Evolutionary conservation across 2,329 filamentous ascomycete genomes (phyloP), one percentile per base, ranked within the genome.

Genomic region (Monosporascus ibericus): DNA sequence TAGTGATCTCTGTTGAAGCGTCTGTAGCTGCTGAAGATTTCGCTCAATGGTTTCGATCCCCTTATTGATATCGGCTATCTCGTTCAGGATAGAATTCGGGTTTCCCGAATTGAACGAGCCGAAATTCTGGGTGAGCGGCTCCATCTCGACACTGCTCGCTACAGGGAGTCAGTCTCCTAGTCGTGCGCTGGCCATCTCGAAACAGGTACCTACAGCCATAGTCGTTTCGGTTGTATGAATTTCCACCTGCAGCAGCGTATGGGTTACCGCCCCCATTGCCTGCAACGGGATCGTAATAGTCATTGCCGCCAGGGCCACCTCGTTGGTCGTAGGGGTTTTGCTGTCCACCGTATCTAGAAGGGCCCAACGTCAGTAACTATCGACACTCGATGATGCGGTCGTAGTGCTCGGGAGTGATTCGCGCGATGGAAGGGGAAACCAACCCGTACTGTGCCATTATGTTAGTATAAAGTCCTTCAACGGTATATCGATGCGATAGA

Each of bases 21-120:
- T 79, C 63, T 84, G 82, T 47, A 96, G 82, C 64, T 87, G 81
- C 58, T 84, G 78, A 36, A 95, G 81, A 62, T 88, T 88, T 56
- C 73, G 72, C 64, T 91, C 84, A 64, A 96, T 82, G 53, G 84
- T 77, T 57, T 88, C 81, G 64, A 96, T 88, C 42, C 85, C 87
- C 54, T 81, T 77, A 68, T 91, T 87, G 67, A 96, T 87, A 46
- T 89, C 84, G 54, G 84, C 82, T 73, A 90, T 94, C 69, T 94
- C 87, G 73, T 95, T 90, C 55, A 96, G 80, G 60, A 95, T 87
- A 52, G 82, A 82, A 67, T 90, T 91, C 44, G 87, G 84, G 68
- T 91, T 82, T 60, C 71, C 63, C 48, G 69, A 67, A 40, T 68
- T 76, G 49, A 78, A 76, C 48, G 71, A 70, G 48, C 73, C 65